These are phyloP conservation scores for Aspergillus sp. DNA, from an alignment of 2,329 filamentous ascomycete species.

Conservation along the genomic window DNA sequence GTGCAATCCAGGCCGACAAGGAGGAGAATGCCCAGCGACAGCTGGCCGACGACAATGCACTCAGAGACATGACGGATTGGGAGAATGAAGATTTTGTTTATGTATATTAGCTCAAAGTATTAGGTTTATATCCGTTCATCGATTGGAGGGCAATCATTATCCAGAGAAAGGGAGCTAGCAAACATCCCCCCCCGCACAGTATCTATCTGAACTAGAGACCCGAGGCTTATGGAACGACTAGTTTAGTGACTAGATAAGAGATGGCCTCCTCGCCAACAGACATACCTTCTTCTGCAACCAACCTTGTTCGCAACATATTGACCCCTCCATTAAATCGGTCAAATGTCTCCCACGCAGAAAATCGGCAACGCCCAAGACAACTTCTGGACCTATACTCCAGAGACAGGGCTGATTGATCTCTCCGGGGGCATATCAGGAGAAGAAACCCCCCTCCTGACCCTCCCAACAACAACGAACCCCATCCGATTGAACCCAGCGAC, in stretches of 20 bases:
- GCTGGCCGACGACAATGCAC: constrained; percentile 48
- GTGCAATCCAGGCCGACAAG: constrained; percentile 23
- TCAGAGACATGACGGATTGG: constrained; percentile 60
- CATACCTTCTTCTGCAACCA: neutral
- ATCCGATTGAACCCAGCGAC: constrained; percentile 27
- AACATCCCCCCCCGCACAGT: too few relatives aligned
- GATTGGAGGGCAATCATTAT: neutral
- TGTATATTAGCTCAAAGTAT: constrained; percentile 43
- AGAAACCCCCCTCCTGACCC: neutral
- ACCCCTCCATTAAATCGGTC: neutral
- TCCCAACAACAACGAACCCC: constrained; percentile 22
- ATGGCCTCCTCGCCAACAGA: neutral
- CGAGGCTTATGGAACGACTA: neutral
- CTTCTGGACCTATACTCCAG: neutral
- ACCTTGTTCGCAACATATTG: neutral
- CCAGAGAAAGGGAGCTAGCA: neutral
- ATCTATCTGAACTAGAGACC: too few relatives aligned
- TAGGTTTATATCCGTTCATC: too few relatives aligned
- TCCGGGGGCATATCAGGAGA: neutral
- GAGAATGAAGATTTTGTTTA: constrained; percentile 66
- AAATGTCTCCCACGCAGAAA: neutral
- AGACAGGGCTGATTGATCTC: neutral
- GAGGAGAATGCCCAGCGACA: constrained; percentile 27
- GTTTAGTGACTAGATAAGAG: neutral
- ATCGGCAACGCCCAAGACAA: neutral